Base-by-base conservation (phyloP, 1,284 basidiomycete species). In the Tilletia walkeri region DNA sequence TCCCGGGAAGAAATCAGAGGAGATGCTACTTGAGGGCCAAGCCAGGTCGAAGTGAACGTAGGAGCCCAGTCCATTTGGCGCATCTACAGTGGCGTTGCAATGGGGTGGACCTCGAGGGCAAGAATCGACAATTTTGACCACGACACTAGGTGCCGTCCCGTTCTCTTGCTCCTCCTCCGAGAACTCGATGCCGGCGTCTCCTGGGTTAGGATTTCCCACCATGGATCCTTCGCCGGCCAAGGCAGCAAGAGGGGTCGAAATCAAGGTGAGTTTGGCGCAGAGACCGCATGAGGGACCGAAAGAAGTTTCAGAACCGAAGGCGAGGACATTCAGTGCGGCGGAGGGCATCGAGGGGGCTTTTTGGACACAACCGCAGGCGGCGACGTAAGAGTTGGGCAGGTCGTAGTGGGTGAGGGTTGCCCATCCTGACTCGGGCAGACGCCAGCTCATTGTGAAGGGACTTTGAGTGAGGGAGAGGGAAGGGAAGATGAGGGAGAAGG, bases 21-120 rank as follows among this genome's bases (percentile, higher is more conserved):
- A 34, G 45, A 80, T 79, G 0, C 48, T 76, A 34, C 67, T 67
- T 0, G 73, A 70, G 0, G 79, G 79, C 79, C 79, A 80, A 38
- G 79, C 79, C 3, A 80, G 74, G 69, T 80, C 79, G 45, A 78
- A 80, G 63, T 80, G 79, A 6, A 80, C 70, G 12, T 73, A 70
- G 24, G 73, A 75, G 1, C 76, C 77, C 0, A 76, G 69, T 66
- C 67, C 70, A 66, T 80, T 80, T 12, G 74, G 73, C 12, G 36
- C 66, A 14, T 73, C n/a, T 0, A 48, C 50, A 1, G 74, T 78
- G 4, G 76, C 71, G 59, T 77, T 78, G 70, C 78, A 79, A 72
- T 73, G 75, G 6, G 75, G 73, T 2, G 76, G 74, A 1, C 74
- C 76, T 48, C 9, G 20, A 2, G 78, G 78, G 66, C 79, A 80